Base-by-base conservation (phyloP, 164 flowering plant species). In the Vitis vinifera region DNA sequence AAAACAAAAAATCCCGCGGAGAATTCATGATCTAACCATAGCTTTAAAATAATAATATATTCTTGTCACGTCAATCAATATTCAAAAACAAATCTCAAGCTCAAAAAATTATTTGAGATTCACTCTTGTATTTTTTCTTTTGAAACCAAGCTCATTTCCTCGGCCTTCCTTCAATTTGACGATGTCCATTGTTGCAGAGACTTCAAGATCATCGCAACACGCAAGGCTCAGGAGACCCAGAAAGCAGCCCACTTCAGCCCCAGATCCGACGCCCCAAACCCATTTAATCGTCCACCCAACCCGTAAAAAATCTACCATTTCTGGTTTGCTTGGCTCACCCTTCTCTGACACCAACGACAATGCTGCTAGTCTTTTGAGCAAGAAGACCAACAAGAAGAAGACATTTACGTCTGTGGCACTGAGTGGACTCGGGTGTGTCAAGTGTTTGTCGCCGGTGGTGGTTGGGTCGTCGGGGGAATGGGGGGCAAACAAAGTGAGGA, bases 341-440 rank as follows among this genome's bases (percentile, higher is more conserved):
- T 29, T 14, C 66, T 15, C 48, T 62, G 9, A 10, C 27, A 62
- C 27, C 27, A 47, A 49, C 65, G 9, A 13, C 48, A 62, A 44
- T 62, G 27, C 49, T n/a, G 37, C 8, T 7, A 6, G 49, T 47
- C 63, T 13, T 61, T 31, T 61, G 8, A 13, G 19, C 49, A 23
- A 14, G 31, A 55, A 29, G 5, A 51, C 57, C 57, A 53, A 14
- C 4, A 53, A 62, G 48, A 48, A 47, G 59, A 69, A 23, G 47
- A 68, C 29, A 29, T 53, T 69, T 9, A 49, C 27, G 37, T 44
- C n/a, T 52, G 60, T 50, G n/a, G n/a, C 31, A 17, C 51, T 64
- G 29, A 55, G 65, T 10, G 60, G 72, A 15, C 60, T 69, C 12
- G 72, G 72, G 23, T 69, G 72, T 61, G 72, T 50, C 51, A 62